Evolutionary conservation across 75 land plant species (phyloP).

Genomic region (Pinus tabuliformis): DNA sequence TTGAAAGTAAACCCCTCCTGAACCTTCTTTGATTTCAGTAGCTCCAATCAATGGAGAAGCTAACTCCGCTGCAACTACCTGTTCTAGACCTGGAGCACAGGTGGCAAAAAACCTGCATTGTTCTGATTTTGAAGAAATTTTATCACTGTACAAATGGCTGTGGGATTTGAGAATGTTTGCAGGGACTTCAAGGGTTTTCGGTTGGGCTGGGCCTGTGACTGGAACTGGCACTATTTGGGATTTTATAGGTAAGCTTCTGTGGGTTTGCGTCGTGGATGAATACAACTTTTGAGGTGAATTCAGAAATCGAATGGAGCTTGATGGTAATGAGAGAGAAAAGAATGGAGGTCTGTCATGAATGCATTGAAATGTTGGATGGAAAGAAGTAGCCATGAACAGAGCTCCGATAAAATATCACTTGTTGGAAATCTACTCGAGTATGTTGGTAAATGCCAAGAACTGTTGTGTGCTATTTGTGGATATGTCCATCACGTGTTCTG

Average conservation of each 20-base stretch:
- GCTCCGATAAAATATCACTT: too few species aligned
- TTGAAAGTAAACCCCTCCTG: slow-evolving; percentile 35
- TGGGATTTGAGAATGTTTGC: not conserved
- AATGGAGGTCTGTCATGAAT: not conserved
- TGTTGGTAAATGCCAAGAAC: too few species aligned
- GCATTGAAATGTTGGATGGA: not conserved
- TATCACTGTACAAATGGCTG: not conserved
- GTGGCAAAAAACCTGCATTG: slow-evolving; percentile 27
- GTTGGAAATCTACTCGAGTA: too few species aligned
- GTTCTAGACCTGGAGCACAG: slow-evolving; percentile 46
- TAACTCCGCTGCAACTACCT: slow-evolving; percentile 45
- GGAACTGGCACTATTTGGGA: not conserved
- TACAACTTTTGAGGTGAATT: not conserved
- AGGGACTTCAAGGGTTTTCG: not conserved
- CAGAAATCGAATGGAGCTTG: not conserved
- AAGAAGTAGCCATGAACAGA: not conserved
- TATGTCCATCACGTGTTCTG: too few species aligned
- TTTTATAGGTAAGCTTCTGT: not conserved
- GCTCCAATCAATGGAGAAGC: slow-evolving; percentile 27
- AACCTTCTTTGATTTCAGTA: slow-evolving; percentile 17
- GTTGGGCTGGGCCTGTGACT: not conserved
- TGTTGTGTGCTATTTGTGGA: too few species aligned
- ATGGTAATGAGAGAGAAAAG: not conserved
- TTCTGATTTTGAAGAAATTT: not conserved
- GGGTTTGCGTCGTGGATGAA: not conserved